Evolutionary conservation across 306 rosid genomes (phyloP), one percentile per base, ranked within the genome.

Genomic region (Dryas drummondii): DNA sequence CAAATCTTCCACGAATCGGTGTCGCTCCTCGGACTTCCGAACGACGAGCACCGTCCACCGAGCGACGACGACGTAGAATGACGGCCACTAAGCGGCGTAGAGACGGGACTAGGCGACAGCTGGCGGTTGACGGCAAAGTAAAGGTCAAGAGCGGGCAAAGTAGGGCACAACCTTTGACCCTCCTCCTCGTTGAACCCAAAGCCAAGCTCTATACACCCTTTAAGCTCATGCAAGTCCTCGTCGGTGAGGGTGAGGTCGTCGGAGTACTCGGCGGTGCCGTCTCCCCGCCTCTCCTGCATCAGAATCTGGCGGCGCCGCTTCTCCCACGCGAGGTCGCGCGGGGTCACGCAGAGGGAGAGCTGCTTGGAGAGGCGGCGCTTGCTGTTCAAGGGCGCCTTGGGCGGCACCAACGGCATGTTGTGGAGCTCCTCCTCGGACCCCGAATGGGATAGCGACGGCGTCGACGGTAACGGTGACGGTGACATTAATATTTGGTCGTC

Each of bases 131-230:
- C 97, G 1, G 97, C 99, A 14, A 94, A 94, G 54, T 94, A 94
- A 5, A 94, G 91, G 73, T 94, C 99, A 0, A 94, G 91, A 53
- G 99, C 99, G 0, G 99, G 99, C 81, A 94, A 84, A 4, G 99
- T 94, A 44, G 82, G 79, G 58, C 97, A 87, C 3, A 94, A 66
- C 19, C 52, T 81, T 27, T 92, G 98, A 3, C 96, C 97, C 10
- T 90, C 90, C 73, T 92, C 99, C 52, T 94, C 99, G 4, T 89
- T 92, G 82, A 94, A 94, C 22, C 97, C 97, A 48, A 94, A 94
- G 26, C 99, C 99, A 5, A 94, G 84, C 70, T 94, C 97, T 26
- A 94, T 94, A 16, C 86, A 87, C 0, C 97, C 99, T 76, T 87
- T 94, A 0, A 94, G 97, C 83, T 94, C 99, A 5, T 79, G 45